phyloP scores from a whole-genome alignment of 2,329 filamentous ascomycete genomes.

The Phaeosphaeriaceae sp. region DNA sequence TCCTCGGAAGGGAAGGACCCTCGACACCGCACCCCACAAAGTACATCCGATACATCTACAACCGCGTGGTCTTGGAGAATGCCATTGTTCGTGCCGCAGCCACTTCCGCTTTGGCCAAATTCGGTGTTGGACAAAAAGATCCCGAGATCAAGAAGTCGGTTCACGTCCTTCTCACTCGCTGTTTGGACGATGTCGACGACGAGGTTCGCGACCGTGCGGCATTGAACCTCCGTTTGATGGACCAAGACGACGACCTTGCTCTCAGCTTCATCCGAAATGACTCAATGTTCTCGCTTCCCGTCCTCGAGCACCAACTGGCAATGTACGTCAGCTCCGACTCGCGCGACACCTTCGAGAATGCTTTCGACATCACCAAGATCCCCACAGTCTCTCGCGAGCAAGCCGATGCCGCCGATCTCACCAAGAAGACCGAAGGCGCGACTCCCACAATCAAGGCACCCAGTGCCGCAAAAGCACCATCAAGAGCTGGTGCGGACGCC shows the following conservation, averaged over 20 bases:
- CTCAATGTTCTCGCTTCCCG: conserved; percentile 91
- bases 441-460: conserved; percentile 94
- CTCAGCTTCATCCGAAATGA: conserved; percentile 93
- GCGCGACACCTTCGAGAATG: conserved; percentile 79
- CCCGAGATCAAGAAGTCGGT: conserved; percentile 97
- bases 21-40: conserved; percentile 96
- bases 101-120: conserved; percentile 94
- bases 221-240: conserved; percentile 89
- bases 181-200: conserved; percentile 95
- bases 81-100: conserved; percentile 93
- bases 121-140: conserved; percentile 93
- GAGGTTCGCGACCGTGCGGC: conserved; percentile 96
- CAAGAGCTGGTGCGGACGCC: conserved; percentile 73
- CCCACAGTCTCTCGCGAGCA: conserved; percentile 95
- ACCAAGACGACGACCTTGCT: conserved; percentile 84
- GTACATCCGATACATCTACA: conserved; percentile 99
- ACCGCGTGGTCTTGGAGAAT: conserved; percentile 96
- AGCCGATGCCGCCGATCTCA: conserved; percentile 93
- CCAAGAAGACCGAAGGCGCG: conserved; percentile 93
- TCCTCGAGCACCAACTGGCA: conserved; percentile 95
- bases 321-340: conserved; percentile 96
- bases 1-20: conserved; percentile 92
- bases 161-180: conserved; percentile 87
- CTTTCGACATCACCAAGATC: conserved; percentile 91
- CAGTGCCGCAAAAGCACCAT: conserved; percentile 76